Base-by-base conservation (phyloP, 495 filamentous ascomycete species). In the Diplogelasinospora grovesii region DNA sequence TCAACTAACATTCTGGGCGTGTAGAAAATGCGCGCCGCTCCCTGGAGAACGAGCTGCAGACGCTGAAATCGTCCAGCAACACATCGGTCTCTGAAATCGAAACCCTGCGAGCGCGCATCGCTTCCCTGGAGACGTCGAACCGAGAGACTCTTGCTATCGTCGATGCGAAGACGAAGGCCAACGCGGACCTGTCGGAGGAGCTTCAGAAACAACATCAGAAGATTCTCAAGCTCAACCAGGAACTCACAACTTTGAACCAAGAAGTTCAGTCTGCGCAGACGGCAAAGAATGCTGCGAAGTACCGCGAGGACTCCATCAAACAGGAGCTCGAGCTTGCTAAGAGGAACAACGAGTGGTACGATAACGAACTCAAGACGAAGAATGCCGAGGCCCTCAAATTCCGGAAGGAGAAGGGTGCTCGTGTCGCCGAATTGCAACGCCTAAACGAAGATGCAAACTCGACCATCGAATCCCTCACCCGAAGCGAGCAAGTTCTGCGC, bases 341-440 rank as follows among this genome's bases (percentile, higher is more conserved):
- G 55, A 82, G 78, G 46, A 93, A 83, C 64, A 89, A 86, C 46
- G 93, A 97, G 43, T 97, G 86, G 83, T 80, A 88, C 32, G 87
- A 93, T 44, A 76, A 70, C 16, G 93, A 97, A 60, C 69, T 97
- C 16, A 89, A 93, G 65, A 89, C 86, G 0, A 94, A 94, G 60
- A 78, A 68, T 30, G 76, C 77, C 22, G 93, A 97, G 51, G 77
- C 85, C 31, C 74, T 87, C 43, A 95, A 89, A 48, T 93, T 84
- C 68, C 79, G 93, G 41, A 97, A 95, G 52, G 92, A 99, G 57
- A 97, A 96, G 71, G 80, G 81, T 49, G 77, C 85, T 0, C 81
- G 85, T 14, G 83, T 96, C 49, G 68, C 86, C 8, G 84, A 90
- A 53, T 77, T 99, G 21, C 86, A 96, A 56, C 84, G 86, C 11